Conservation (phyloP, 2,329 filamentous ascomycete genomes). For the Didymella exigua region DNA sequence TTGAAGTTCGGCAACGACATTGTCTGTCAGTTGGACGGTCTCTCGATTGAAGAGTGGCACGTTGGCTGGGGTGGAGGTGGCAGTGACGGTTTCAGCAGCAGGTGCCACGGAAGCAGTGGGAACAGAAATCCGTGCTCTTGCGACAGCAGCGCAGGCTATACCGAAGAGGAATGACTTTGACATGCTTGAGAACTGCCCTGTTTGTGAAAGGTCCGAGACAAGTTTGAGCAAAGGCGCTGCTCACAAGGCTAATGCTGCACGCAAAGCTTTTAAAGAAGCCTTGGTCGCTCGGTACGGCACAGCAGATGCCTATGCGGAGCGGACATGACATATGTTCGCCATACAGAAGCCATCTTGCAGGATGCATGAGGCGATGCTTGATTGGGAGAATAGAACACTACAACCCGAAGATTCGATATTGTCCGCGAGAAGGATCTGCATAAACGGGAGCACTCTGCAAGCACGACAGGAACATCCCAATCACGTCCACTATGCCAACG, state of each 20-base stretch:
- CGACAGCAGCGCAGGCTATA: slow-evolving; percentile 22
- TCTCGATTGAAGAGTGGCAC: slow-evolving; percentile 30
- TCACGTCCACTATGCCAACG: neutral
- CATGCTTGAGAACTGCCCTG: slow-evolving; percentile 17
- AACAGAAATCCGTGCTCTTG: slow-evolving; percentile 21
- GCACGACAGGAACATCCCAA: neutral
- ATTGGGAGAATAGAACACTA: neutral
- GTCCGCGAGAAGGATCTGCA: slow-evolving; percentile 20
- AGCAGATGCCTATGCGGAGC: neutral
- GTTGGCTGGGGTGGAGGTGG: slow-evolving; percentile 26
- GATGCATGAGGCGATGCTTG: neutral
- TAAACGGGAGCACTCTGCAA: neutral
- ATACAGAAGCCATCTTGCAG: slow-evolving; percentile 17
- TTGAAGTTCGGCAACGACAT: slow-evolving; percentile 27
- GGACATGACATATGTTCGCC: neutral
- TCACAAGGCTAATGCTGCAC: neutral
- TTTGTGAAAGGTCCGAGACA: neutral
- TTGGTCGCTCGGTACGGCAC: neutral
- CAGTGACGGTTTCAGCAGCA: slow-evolving; percentile 32
- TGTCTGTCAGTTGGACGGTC: slow-evolving; percentile 34
- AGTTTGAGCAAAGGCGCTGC: neutral
- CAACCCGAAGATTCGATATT: neutral
- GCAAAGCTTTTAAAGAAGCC: neutral
- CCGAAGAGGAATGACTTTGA: slow-evolving; percentile 20
- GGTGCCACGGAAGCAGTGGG: slow-evolving; percentile 28